Conservation (phyloP, 1,284 basidiomycete species). For the Tylopilus orsonianus region DNA sequence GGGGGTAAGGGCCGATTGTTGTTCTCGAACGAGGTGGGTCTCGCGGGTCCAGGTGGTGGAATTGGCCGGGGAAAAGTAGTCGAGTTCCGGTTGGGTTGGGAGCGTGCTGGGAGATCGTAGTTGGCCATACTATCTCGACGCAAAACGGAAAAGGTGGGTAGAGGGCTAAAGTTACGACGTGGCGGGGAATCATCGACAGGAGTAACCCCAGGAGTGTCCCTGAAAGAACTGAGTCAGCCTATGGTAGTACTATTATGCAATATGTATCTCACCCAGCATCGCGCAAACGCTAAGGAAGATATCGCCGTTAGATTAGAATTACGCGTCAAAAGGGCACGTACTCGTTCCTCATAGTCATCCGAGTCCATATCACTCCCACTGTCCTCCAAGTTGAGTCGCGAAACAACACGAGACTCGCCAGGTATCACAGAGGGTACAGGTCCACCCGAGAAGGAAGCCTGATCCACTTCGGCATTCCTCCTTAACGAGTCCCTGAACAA, state of each 20-base stretch:
- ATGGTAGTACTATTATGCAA: not conserved
- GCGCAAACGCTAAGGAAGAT: constrained; percentile 22
- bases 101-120: constrained; percentile 12
- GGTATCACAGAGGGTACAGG: constrained; percentile 3
- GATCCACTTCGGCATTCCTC: constrained; percentile 33
- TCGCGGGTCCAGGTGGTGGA: constrained; percentile 12
- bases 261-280: constrained; percentile 24
- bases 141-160: constrained; percentile 18
- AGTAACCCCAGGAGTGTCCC: constrained; percentile 28
- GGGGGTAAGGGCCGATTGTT: constrained; percentile 9
- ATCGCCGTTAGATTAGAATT: constrained; percentile 5
- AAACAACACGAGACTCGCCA: constrained; percentile 12
- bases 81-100: constrained; percentile 18
- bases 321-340: constrained; percentile 6
- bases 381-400: constrained; percentile 26
- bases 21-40: constrained; percentile 18
- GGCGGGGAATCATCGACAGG: constrained; percentile 30
- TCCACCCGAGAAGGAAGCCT: constrained; percentile 15
- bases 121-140: constrained; percentile 11
- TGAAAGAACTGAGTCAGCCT: constrained; percentile 13
- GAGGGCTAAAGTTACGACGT: constrained; percentile 18
- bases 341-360: constrained; percentile 20
- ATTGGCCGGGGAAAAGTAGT: constrained; percentile 9
- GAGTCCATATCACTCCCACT: constrained; percentile 34
- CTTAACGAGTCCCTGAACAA: constrained; percentile 35